A percentile compares a stretch with the other conserved stretches of the same genome.
These are phyloP conservation scores for Centella asiatica DNA, from an alignment of 129 eudicot genomes.

Conservation along the genomic window DNA sequence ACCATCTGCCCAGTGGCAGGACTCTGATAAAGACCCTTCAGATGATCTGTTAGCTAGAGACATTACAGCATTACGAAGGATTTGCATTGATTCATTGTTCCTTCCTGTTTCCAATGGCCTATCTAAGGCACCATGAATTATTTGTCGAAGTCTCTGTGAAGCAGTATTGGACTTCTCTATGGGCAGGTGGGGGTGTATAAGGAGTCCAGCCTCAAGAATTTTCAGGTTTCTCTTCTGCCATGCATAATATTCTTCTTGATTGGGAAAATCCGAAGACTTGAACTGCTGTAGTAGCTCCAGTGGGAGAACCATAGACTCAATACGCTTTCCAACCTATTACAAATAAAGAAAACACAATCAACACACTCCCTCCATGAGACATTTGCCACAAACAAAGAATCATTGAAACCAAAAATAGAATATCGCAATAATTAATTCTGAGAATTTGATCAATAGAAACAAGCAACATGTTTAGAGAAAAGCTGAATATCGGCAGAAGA, in stretches of 20 bases:
- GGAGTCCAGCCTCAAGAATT: conserved; percentile 93
- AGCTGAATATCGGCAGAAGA: not conserved
- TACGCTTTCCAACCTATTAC: conserved; percentile 69
- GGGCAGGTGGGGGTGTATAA: conserved; percentile 77
- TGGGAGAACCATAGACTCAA: conserved; percentile 84
- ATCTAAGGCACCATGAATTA: conserved; percentile 67
- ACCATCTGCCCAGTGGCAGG: conserved; percentile 98
- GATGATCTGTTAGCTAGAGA: conserved; percentile 73
- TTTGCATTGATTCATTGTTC: conserved; percentile 87
- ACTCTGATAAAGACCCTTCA: conserved; percentile 58
- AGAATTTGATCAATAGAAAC: no score
- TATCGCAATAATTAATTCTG: not conserved
- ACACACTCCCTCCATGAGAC: not conserved
- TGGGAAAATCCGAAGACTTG: conserved; percentile 82
- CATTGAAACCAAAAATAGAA: not conserved
- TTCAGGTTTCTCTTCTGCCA: conserved; percentile 95
- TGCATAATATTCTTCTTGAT: conserved; percentile 65
- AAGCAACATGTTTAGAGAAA: no score
- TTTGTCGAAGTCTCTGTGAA: conserved; percentile 67
- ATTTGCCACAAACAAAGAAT: not conserved
- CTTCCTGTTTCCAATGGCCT: conserved; percentile 90
- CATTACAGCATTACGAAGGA: conserved; percentile 71
- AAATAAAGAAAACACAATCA: not conserved
- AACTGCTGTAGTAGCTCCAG: conserved; percentile 91
- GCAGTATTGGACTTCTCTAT: conserved; percentile 55